Evolutionary conservation across 257 asterid species (phyloP), one percentile per base, ranked within the genome.

Genomic region (Solanum corneliomulleri): DNA sequence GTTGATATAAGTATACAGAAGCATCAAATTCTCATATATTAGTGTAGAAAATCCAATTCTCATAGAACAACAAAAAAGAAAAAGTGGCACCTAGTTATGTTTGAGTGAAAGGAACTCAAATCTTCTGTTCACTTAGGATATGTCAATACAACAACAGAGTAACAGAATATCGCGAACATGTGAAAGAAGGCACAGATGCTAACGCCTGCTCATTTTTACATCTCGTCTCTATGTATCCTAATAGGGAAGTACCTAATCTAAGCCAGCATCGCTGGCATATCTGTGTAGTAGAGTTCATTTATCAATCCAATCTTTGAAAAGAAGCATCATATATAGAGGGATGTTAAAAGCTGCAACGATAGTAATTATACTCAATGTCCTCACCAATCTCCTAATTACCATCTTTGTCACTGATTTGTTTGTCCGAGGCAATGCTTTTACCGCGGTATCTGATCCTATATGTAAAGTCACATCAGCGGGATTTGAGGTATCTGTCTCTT

Each of bases 281-380:
- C 11, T 29, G 69, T 52, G 49, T 29, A 11, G 85, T 81, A 81
- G 21, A 37, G 12, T 31, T 93, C 92, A 94, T 88, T 92, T 95
- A 89, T 97, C 98, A 41, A 96, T 94, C 99, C 99, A 96, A 78
- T 94, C 99, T 88, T 95, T 97, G 94, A 95, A 95, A 23, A 97
- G 88, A 89, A 97, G 91, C 91, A 97, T 81, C 91, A 97, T 94
- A 66, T 97, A 97, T 9, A 97, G 91, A 33, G 99, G 97, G 29
- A 95, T 72, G 87, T 97, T 97, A 45, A 97, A 8, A 25, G 94
- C 98, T 80, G 98, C 98, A 89, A 95, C 86, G 52, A 91, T 82
- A n/a, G 86, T 85, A 31, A 96, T 16, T 44, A 93, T 94, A 25
- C 97, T 86, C 23, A 93, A 62, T 5, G 90, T 89, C 58, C 95